Evolutionary conservation across 129 eudicot species (phyloP), one percentile per base, ranked within the genome.

Genomic region (Chrysanthemum seticuspe): DNA sequence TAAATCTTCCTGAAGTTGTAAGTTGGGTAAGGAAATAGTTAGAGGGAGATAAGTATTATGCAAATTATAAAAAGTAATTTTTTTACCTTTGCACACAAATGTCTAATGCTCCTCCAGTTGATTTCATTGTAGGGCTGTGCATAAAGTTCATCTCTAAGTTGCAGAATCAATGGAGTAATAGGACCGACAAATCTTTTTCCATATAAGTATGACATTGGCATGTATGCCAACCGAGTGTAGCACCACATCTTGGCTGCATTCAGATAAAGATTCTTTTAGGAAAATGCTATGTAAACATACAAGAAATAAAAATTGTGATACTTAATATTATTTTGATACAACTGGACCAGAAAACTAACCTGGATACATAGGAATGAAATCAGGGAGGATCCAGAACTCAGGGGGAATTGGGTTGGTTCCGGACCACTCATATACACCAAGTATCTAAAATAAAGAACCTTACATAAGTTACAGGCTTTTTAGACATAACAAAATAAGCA

Each of bases 71-170:
- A 25, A 27, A 49, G 67, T 71, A 0, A 67, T 45, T 27, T 13
- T n/a, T 72, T 68, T 40, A 91, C 97, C 89, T 85, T 81, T 29
- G 92, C 87, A 29, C 92, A 88, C 52, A 72, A 48, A 74, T 91
- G 95, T 0, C 97, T 67, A 48, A 65, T 69, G 21, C 84, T 83
- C 2, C 47, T 80, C 97, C 97, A 91, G 6, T 82, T 84, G 16
- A 91, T 74, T 65, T 83, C 57, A 51, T 84, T 40, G 52, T 87
- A 91, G 8, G 95, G 92, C 62, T 85, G 85, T 61, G 73, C 63
- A 56, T 77, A 84, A 5, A 91, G 81, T 81, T 91, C 97, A 61
- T 91, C 77, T 70, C 95, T 85, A n/a, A 91, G 82, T 65, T 84
- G 79, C 9, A 76, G 1, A 23, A 60, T 12, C 2, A 60, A 14